These are phyloP conservation scores for Ilex asprella DNA, from an alignment of 257 asterid genomes.

Conservation along the genomic window DNA sequence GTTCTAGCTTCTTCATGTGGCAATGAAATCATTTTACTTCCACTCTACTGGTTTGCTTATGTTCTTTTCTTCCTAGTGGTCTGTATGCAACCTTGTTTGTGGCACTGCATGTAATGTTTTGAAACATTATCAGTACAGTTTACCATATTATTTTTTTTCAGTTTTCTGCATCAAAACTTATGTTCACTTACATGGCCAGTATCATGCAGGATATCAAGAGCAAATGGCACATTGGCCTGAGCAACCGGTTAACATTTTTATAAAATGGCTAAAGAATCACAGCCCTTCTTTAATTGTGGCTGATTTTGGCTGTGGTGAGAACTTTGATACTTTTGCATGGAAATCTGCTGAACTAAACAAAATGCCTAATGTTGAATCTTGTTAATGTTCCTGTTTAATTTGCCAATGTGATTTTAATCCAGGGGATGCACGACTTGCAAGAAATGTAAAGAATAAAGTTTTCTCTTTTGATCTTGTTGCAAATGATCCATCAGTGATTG, in stretches of 20 bases:
- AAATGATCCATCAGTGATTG: conserved; percentile 72
- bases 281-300: conserved; percentile 66
- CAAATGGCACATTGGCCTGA: conserved; percentile 95
- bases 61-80: not conserved
- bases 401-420: conserved; percentile 13
- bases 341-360: not conserved
- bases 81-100: not conserved
- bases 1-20: not conserved
- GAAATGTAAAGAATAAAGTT: conserved; percentile 77
- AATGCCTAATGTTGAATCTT: not conserved
- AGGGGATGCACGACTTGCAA: conserved; percentile 91
- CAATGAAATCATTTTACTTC: not conserved
- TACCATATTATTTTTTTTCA: not conserved
- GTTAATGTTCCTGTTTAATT: not conserved
- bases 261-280: conserved; percentile 65
- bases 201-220: conserved; percentile 93
- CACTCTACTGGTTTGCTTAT: not conserved
- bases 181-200: conserved; percentile 47
- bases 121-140: not conserved
- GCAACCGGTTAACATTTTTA: conserved; percentile 68
- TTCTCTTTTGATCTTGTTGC: conserved; percentile 84
- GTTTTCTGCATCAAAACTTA: conserved; percentile 9
- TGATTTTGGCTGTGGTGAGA: conserved; percentile 95
- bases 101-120: not conserved
- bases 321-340: conserved; percentile 8